A percentile compares a stretch with the other conserved stretches of the same genome.
phyloP scores from a whole-genome alignment of 2,329 filamentous ascomycete genomes.

The Trichoderma citrinoviride region DNA sequence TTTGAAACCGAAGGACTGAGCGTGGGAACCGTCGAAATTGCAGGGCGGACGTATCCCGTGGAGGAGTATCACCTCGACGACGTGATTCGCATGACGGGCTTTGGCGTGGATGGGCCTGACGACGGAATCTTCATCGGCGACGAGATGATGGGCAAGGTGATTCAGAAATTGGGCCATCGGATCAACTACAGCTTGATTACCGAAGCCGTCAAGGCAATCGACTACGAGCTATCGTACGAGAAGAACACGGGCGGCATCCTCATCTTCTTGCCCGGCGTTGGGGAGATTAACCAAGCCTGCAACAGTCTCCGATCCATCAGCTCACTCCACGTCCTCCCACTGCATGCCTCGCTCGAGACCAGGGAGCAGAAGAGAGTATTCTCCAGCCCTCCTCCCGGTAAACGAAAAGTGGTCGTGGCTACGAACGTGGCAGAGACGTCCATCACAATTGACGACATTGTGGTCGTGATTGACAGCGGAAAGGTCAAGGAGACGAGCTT shows the following conservation, averaged over 20 bases:
- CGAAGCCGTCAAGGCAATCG: slow-evolving; percentile 77
- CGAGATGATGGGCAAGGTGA: slow-evolving; percentile 64
- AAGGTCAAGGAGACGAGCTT: slow-evolving; percentile 96
- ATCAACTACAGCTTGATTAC: slow-evolving; percentile 90
- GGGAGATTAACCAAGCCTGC: slow-evolving; percentile 84
- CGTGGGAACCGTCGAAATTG: slow-evolving; percentile 82
- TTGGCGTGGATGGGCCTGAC: slow-evolving; percentile 53
- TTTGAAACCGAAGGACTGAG: slow-evolving; percentile 66
- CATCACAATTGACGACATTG: slow-evolving; percentile 96
- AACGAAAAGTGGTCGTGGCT: slow-evolving; percentile 87
- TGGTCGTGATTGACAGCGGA: slow-evolving; percentile 92
- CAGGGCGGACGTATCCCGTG: slow-evolving; percentile 85
- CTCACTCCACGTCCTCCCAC: slow-evolving; percentile 72
- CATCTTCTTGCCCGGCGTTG: slow-evolving; percentile 90
- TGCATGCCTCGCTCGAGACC: slow-evolving; percentile 90
- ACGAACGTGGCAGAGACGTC: slow-evolving; percentile 98
- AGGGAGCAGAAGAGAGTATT: slow-evolving; percentile 88
- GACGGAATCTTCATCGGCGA: slow-evolving; percentile 43
- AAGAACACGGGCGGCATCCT: slow-evolving; percentile 77
- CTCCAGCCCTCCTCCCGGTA: slow-evolving; percentile 67
- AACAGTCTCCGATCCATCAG: slow-evolving; percentile 61
- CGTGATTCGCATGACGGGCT: slow-evolving; percentile 75
- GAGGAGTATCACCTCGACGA: slow-evolving; percentile 89
- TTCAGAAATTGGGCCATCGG: slow-evolving; percentile 71
- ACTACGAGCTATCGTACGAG: slow-evolving; percentile 64